Conservation (phyloP, 257 asterid genomes). For the Fraxinus excelsior region DNA sequence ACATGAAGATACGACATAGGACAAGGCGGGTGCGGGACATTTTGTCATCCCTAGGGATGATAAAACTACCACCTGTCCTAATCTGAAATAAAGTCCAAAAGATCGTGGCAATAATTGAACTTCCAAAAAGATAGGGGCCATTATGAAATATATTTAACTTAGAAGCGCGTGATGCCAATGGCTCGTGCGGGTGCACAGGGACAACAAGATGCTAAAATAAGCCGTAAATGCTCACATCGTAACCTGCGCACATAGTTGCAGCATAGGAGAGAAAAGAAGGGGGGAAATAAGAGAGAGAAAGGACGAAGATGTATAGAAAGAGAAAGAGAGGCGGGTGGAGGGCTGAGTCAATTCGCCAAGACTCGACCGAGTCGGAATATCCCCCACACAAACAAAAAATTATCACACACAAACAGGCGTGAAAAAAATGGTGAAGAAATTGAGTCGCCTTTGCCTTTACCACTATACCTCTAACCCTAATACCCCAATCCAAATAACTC, state of each 20-base stretch:
- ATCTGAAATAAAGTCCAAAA: neutral
- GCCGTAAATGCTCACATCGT: constrained; percentile 23
- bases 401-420: constrained; percentile 43
- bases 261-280: constrained; percentile 34
- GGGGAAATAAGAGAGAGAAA: constrained; percentile 25
- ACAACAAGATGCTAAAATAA: constrained; percentile 29
- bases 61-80: neutral
- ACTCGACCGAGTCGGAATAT: constrained; percentile 37
- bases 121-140: neutral
- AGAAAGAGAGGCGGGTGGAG: constrained; percentile 16
- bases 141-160: neutral
- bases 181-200: constrained; percentile 25
- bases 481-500: constrained; percentile 39
- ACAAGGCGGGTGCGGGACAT: too few relatives aligned
- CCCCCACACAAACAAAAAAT: constrained; percentile 31
- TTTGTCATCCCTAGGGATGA: too few relatives aligned
- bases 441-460: constrained; percentile 59
- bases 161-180: neutral
- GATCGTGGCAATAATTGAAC: neutral
- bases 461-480: constrained; percentile 56
- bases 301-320: constrained; percentile 1
- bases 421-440: constrained; percentile 81
- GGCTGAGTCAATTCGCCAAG: constrained; percentile 52
- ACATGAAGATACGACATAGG: too few relatives aligned
- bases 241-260: constrained; percentile 58